A percentile compares a stretch with the other conserved stretches of the same genome.
Conservation (phyloP, 805 yeast species). For the Hanseniaspora meyeri region DNA sequence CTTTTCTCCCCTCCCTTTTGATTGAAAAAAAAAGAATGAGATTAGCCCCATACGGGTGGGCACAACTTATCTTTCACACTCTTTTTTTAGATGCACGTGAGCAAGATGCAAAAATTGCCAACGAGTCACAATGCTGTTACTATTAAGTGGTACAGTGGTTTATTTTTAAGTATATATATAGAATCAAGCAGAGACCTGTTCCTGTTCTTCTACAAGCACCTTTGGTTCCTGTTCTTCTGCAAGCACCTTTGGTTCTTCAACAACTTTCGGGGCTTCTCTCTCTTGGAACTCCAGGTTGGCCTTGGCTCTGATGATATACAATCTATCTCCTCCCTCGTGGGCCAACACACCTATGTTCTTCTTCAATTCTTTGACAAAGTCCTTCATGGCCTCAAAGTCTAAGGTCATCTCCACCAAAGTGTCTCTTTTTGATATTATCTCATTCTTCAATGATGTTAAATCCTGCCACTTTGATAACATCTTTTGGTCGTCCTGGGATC, state of each 20-base stretch:
- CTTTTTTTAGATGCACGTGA: too few species aligned
- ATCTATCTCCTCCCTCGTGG: conserved; percentile 51
- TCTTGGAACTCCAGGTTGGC: conserved; percentile 50
- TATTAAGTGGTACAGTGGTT: too few species aligned
- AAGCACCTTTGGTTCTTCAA: background rate
- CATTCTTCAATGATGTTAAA: conserved; percentile 45
- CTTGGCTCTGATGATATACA: conserved; percentile 44
- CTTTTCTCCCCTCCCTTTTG: background rate
- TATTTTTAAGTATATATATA: too few species aligned
- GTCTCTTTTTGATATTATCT: conserved; percentile 45
- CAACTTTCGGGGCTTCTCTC: conserved; percentile 27
- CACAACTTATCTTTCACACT: too few species aligned
- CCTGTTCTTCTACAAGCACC: too few species aligned
- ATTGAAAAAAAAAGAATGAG: background rate
- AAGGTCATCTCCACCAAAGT: conserved; percentile 31
- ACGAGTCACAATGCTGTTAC: too few species aligned
- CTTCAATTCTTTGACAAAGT: conserved; percentile 28
- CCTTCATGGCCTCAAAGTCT: conserved; percentile 23
- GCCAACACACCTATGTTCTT: conserved; percentile 36
- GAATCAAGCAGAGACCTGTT: too few species aligned
- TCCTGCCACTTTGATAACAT: conserved; percentile 48
- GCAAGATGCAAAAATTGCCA: too few species aligned
- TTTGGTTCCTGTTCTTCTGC: background rate
- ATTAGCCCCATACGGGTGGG: too few species aligned
- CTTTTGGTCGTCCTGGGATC: conserved; percentile 13